Conservation (phyloP, 2,329 filamentous ascomycete genomes). For the Penicillium sp. region DNA sequence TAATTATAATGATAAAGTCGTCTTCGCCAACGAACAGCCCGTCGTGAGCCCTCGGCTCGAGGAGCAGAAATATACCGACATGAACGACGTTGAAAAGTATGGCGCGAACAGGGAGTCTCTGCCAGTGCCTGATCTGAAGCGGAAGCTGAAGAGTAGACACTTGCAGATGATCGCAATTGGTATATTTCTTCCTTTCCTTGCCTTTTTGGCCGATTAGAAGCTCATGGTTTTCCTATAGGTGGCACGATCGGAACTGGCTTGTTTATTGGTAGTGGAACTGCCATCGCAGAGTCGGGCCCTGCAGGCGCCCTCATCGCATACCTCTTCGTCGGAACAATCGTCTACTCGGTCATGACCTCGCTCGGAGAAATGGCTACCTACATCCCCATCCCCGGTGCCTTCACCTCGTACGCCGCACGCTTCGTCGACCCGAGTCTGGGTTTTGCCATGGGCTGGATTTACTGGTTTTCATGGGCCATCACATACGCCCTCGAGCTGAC, state of each 20-base stretch:
- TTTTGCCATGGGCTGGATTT: constrained; percentile 78
- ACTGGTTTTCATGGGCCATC: constrained; percentile 64
- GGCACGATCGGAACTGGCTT: constrained; percentile 70
- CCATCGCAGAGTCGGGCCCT: constrained; percentile 61
- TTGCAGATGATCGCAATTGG: constrained; percentile 98
- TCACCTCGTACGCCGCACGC: constrained; percentile 70
- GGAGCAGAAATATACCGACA: not conserved
- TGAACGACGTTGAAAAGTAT: constrained; percentile 35
- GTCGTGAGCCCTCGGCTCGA: not conserved
- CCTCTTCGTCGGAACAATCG: constrained; percentile 64
- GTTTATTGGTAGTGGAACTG: constrained; percentile 64
- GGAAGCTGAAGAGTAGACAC: constrained; percentile 80
- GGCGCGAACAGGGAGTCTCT: constrained; percentile 50
- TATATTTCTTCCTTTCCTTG: constrained; percentile 47
- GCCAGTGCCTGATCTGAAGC: constrained; percentile 61
- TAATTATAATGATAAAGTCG: constrained; percentile 5
- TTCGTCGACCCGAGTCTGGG: constrained; percentile 70
- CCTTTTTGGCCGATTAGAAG: not conserved
- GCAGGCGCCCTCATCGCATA: constrained; percentile 66
- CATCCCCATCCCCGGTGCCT: constrained; percentile 71
- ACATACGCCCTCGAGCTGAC: constrained; percentile 51
- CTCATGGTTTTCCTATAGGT: constrained; percentile 27
- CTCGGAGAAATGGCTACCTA: constrained; percentile 69
- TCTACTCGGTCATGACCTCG: constrained; percentile 70
- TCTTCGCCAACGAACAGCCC: not conserved